Conservation (phyloP, 768 basidiomycete genomes). For the Rhizopogon sp. region DNA sequence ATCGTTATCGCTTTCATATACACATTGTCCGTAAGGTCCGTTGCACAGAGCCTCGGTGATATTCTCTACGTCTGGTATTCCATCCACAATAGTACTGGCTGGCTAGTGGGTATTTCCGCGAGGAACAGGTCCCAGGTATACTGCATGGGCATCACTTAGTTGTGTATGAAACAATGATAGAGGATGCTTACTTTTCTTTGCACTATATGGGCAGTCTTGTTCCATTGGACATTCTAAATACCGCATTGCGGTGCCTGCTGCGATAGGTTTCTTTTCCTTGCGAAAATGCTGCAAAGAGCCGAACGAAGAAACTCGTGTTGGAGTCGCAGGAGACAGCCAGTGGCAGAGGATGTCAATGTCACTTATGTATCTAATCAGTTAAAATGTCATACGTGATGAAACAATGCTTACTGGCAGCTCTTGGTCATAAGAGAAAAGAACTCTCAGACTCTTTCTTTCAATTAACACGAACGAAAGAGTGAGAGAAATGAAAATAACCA, state of each 20-base stretch:
- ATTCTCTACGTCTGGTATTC: conserved; percentile 83
- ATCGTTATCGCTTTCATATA: conserved; percentile 81
- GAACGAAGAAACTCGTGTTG: conserved; percentile 75
- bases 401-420: conserved; percentile 71
- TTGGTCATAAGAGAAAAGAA: conserved; percentile 86
- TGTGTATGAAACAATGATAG: not conserved
- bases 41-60: conserved; percentile 64
- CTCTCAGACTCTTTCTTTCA: conserved; percentile 69
- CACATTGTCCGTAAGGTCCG: conserved; percentile 77
- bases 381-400: not conserved
- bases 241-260: conserved; percentile 59
- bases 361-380: conserved; percentile 32
- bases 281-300: conserved; percentile 83
- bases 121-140: conserved; percentile 75
- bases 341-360: conserved; percentile 85
- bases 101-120: conserved; percentile 57
- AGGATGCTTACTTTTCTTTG: conserved; percentile 64
- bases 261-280: conserved; percentile 61
- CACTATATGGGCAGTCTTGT: conserved; percentile 76
- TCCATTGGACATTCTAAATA: conserved; percentile 76
- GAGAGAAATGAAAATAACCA: conserved; percentile 85
- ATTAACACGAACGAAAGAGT: conserved; percentile 82
- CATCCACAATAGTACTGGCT: conserved; percentile 64
- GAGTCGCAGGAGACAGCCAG: conserved; percentile 64
- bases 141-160: conserved; percentile 33